Base-by-base conservation (phyloP, 164 flowering plant species). In the Liquidambar formosana region DNA sequence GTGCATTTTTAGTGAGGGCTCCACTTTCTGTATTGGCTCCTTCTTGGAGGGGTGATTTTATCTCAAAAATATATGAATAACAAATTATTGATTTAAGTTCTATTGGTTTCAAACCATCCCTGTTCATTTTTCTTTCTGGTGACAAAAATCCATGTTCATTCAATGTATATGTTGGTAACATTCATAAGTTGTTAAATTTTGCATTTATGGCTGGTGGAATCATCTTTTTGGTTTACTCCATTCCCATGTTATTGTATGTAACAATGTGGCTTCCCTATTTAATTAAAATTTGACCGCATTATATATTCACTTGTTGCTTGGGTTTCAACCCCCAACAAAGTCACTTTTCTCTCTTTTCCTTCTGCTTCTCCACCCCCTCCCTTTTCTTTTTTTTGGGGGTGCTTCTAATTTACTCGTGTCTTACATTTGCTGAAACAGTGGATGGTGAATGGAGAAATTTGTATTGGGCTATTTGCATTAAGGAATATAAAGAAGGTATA, bases 401-500 rank as follows among this genome's bases (percentile, higher is more conserved):
- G n/a, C n/a, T n/a, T 60, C 38, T 25, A 9, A 10, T 10, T 12
- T 5, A 10, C 22, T 49, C 10, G 57, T 0, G 15, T 18, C 46
- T 68, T 63, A 67, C 25, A 25, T 66, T 51, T 69, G 59, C 18
- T 76, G 72, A 68, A 38, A 48, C 92, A 96, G 99, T 96, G 99
- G 99, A 90, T 96, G 89, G 99, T 96, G 77, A 91, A 96, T 81
- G 99, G 99, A 74, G 99, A 96, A 85, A 92, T 96, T 71, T 96
- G 98, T 67, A 85, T 96, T 70, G 99, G 99, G 66, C 76, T 96
- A 18, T 96, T 93, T 81, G 92, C 99, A n/a, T 2, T 90, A 19
- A 85, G 87, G 82, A 82, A 87, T 80, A 89, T 96, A 51, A 90
- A 90, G 77, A 85, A 91, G 99, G 99, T 96, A 83, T 43, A 57